A percentile compares a stretch with the other conserved stretches of the same genome.
Conservation (phyloP, 2,329 filamentous ascomycete genomes). For the Sclerotinia minor region DNA sequence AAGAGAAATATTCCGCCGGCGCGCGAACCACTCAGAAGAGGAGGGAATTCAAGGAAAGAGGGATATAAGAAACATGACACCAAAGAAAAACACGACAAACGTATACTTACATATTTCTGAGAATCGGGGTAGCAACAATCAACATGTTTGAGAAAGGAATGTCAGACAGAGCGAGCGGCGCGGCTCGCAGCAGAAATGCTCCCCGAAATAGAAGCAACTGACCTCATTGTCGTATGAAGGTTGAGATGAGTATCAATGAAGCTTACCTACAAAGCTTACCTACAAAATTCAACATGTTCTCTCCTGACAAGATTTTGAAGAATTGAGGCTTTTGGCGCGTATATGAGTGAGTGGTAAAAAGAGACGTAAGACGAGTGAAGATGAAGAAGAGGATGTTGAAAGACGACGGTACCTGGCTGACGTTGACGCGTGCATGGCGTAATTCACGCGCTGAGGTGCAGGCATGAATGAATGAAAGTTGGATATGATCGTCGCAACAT, state of each 20-base stretch:
- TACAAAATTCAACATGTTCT: not conserved
- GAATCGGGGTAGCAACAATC: not conserved
- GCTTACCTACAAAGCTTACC: constrained; percentile 12
- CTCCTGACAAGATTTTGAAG: not conserved
- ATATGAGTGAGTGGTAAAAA: not conserved
- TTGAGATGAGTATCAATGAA: not conserved
- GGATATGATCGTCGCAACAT: not conserved
- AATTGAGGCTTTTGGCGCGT: not conserved
- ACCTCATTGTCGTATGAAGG: constrained; percentile 1
- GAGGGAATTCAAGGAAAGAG: not conserved
- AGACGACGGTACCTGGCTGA: constrained; percentile 5
- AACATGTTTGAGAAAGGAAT: not conserved
- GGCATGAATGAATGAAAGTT: not conserved
- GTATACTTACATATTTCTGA: not conserved
- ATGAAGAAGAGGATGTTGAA: not conserved
- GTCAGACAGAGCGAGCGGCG: constrained; percentile 6
- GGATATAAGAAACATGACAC: not conserved
- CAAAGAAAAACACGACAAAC: not conserved
- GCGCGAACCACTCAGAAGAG: not conserved
- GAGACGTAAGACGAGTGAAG: not conserved
- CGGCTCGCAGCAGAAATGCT: not conserved
- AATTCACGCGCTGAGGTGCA: not conserved
- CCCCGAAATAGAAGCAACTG: not conserved
- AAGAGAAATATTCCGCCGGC: constrained; percentile 11
- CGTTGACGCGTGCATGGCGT: constrained; percentile 10